Conservation (phyloP, 495 filamentous ascomycete genomes). For the Neurospora cerealis region DNA sequence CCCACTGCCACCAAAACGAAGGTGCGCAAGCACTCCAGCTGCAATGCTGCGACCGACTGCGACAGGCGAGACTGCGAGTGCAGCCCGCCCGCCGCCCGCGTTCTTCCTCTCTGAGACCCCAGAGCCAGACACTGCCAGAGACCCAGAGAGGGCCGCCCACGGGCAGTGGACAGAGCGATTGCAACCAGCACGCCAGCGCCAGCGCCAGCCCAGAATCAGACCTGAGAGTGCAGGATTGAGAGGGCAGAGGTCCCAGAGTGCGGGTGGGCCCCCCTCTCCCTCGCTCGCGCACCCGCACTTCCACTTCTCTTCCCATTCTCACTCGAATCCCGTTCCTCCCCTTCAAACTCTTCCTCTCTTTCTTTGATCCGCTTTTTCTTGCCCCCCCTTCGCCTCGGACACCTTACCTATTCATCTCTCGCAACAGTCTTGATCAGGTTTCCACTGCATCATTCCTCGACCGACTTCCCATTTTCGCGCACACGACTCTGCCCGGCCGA, state of each 20-base stretch:
- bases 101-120: not conserved
- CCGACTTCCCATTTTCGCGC: slow-evolving; percentile 13
- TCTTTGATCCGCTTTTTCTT: slow-evolving; percentile 16
- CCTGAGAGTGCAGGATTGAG: not conserved
- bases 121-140: not conserved
- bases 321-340: slow-evolving; percentile 13
- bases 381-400: not conserved
- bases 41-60: not conserved
- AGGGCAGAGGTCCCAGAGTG: not conserved
- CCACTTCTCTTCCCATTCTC: slow-evolving; percentile 4
- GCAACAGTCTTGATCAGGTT: slow-evolving; percentile 6
- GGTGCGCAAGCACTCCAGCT: not conserved
- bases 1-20: not conserved
- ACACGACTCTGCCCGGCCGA: slow-evolving; percentile 8
- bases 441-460: slow-evolving; percentile 4
- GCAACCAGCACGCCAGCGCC: not conserved
- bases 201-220: not conserved
- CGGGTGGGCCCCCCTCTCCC: slow-evolving; percentile 1
- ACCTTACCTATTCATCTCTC: slow-evolving; percentile 18
- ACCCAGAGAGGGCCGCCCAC: not conserved
- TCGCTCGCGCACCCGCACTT: not conserved
- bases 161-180: not conserved
- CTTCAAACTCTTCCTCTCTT: slow-evolving; percentile 27
- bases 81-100: not conserved
- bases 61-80: not conserved